phyloP scores from a whole-genome alignment of 1,284 basidiomycete species.

The Hemileia vastatrix region DNA sequence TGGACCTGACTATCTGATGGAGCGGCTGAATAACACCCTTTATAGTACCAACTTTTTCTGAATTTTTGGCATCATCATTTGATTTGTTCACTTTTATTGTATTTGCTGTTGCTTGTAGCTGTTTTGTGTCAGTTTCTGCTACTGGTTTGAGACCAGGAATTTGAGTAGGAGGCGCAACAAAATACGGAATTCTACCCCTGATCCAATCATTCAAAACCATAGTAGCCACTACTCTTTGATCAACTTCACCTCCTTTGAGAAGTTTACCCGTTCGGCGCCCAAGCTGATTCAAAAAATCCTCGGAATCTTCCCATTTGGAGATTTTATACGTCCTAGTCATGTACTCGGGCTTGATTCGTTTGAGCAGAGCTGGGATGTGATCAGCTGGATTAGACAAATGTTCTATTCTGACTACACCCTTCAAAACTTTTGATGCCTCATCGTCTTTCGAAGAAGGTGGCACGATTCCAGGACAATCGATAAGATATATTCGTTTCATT shows the following conservation, averaged over 20 bases:
- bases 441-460: conserved; percentile 82
- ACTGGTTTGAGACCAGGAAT: conserved; percentile 23
- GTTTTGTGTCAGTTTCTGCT: conserved; percentile 28
- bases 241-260: conserved; percentile 88
- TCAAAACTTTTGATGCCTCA: conserved; percentile 85
- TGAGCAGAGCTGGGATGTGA: conserved; percentile 78
- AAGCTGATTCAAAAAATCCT: conserved; percentile 72
- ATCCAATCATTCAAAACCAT: conserved; percentile 97
- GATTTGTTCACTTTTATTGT: conserved; percentile 30
- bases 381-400: conserved; percentile 87
- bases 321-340: conserved; percentile 82
- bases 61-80: conserved; percentile 28
- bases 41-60: conserved; percentile 45
- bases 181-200: conserved; percentile 83
- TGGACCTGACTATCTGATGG: conserved; percentile 52
- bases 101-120: conserved; percentile 27
- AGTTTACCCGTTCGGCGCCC: conserved; percentile 85
- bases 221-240: conserved; percentile 83
- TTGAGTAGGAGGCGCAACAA: conserved; percentile 59
- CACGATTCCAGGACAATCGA: conserved; percentile 98
- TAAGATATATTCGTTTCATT: conserved; percentile 91
- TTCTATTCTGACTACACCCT: conserved; percentile 94
- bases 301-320: conserved; percentile 49
- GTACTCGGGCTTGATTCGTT: conserved; percentile 84
- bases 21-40: conserved; percentile 53